Evolutionary conservation across 306 rosid genomes (phyloP).

Genomic region (Acmispon strigosus): DNA sequence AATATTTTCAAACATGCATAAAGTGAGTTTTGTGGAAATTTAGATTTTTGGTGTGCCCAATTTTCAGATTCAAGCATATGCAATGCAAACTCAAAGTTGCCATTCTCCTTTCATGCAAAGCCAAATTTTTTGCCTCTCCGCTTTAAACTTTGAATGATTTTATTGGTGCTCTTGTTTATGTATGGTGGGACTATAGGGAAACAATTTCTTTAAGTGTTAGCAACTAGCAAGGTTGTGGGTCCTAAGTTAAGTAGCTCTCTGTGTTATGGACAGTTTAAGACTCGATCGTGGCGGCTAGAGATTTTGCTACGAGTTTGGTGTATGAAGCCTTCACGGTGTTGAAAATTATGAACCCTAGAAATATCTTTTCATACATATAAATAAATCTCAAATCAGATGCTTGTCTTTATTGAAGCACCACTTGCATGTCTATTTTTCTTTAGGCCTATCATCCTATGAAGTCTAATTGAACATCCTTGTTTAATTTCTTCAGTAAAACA

Average conservation of each 20-base stretch:
- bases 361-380: not conserved
- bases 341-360: constrained; percentile 7
- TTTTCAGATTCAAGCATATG: not conserved
- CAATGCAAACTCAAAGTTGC: not conserved
- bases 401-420: not conserved
- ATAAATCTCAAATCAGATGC: not conserved
- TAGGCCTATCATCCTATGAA: not conserved
- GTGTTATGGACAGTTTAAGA: not conserved
- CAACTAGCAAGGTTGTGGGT: constrained; percentile 19
- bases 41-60: not conserved
- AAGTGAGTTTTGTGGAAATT: constrained; percentile 6
- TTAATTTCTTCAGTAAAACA: not conserved
- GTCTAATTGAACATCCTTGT: not conserved
- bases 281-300: constrained; percentile 8
- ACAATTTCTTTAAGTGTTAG: not conserved
- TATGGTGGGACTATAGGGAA: not conserved
- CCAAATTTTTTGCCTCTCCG: not conserved
- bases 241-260: constrained; percentile 19
- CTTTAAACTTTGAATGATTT: not conserved
- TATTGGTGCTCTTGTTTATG: not conserved
- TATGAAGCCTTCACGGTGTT: not conserved
- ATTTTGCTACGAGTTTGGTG: constrained; percentile 3
- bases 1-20: too few species aligned
- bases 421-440: too few species aligned
- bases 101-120: constrained; percentile 3